Evolutionary conservation across 2,329 filamentous ascomycete species (phyloP).

Genomic region (Verticillium nonalfalfae): DNA sequence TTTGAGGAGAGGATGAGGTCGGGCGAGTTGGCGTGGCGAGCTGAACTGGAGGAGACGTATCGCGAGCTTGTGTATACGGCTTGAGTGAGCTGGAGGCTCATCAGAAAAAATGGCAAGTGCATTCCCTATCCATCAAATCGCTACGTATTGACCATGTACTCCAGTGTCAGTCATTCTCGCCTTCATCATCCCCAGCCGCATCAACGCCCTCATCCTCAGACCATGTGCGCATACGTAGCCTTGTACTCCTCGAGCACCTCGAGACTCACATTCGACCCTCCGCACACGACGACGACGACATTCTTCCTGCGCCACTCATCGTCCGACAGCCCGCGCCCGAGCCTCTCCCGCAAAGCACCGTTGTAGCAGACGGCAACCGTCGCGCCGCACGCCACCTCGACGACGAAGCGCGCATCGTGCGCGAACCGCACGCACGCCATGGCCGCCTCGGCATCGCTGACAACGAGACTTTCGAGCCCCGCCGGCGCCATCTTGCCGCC

Average conservation of each 20-base stretch:
- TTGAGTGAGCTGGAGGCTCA: not conserved
- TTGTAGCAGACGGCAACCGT: slow-evolving; percentile 65
- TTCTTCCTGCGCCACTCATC: slow-evolving; percentile 60
- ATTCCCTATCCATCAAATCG: not conserved
- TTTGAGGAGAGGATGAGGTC: slow-evolving; percentile 11
- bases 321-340: slow-evolving; percentile 46
- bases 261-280: slow-evolving; percentile 62
- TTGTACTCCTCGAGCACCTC: slow-evolving; percentile 55
- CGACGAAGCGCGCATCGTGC: slow-evolving; percentile 74
- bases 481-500: not conserved
- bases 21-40: not conserved
- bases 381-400: slow-evolving; percentile 82
- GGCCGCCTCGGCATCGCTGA: slow-evolving; percentile 73
- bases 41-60: not conserved
- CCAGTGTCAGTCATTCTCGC: not conserved
- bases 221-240: slow-evolving; percentile 29
- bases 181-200: not conserved
- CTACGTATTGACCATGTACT: not conserved
- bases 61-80: not conserved
- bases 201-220: not conserved
- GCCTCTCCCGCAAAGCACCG: slow-evolving; percentile 51
- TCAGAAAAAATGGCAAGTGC: not conserved
- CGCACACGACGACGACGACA: slow-evolving; percentile 81
- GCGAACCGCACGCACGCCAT: slow-evolving; percentile 70
- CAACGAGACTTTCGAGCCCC: slow-evolving; percentile 50